A percentile compares a stretch with the other conserved stretches of the same genome.
These are phyloP conservation scores for Cladophialophora psammophila DNA, from an alignment of 2,329 filamentous ascomycete genomes.

Conservation along the genomic window DNA sequence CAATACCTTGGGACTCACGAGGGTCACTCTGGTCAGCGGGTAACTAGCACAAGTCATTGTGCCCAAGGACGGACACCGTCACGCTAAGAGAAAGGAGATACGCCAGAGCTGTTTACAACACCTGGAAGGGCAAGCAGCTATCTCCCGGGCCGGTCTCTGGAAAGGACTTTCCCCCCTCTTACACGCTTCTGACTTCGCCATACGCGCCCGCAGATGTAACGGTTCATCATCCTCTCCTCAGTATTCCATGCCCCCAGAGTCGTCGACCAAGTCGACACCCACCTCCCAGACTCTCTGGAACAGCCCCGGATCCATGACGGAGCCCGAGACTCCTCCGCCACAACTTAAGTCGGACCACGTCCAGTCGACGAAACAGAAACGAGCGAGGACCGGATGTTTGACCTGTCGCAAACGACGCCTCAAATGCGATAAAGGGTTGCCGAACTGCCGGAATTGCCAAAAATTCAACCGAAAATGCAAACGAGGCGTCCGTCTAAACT, in stretches of 20 bases:
- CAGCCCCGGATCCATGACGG: slow-evolving; percentile 39
- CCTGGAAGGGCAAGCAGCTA: background rate
- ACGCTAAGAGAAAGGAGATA: too few relatives aligned
- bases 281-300: slow-evolving; percentile 34
- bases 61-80: too few relatives aligned
- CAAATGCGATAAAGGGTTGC: slow-evolving; percentile 82
- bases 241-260: slow-evolving; percentile 34
- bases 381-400: slow-evolving; percentile 87
- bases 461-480: slow-evolving; percentile 88
- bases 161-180: slow-evolving; percentile 11
- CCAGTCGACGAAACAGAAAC: slow-evolving; percentile 70
- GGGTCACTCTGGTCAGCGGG: too few relatives aligned
- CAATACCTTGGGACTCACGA: too few relatives aligned
- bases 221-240: slow-evolving; percentile 16
- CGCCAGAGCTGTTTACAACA: too few relatives aligned
- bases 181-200: slow-evolving; percentile 35
- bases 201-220: slow-evolving; percentile 36
- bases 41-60: too few relatives aligned
- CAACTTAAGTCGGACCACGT: slow-evolving; percentile 29
- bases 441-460: slow-evolving; percentile 77
- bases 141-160: slow-evolving; percentile 20
- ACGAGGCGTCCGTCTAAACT: slow-evolving; percentile 85
- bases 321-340: slow-evolving; percentile 27
- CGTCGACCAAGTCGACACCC: slow-evolving; percentile 38
- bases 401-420: slow-evolving; percentile 89